Evolutionary conservation across 1,139 yeast species (phyloP), one percentile per base, ranked within the genome.

Genomic region (Arxiozyma slooffiae): DNA sequence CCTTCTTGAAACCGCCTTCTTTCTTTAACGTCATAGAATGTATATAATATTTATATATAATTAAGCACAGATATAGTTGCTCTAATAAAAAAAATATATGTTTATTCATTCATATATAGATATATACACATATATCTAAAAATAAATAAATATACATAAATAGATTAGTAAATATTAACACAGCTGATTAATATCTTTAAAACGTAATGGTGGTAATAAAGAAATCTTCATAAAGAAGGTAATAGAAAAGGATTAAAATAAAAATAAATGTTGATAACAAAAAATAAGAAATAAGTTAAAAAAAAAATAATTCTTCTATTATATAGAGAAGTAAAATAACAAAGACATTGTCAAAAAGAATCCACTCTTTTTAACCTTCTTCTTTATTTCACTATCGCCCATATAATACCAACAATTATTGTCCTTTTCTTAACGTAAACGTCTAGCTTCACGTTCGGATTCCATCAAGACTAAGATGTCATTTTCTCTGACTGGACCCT

Each of bases 401-500:
- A 30, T 30, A 30, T 30, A 30, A 30, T 11, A 30, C 36, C 36
- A 30, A 30, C 36, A 30, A 30, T 30, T 26, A 17, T 18, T 16
- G 6, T 17, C 14, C 14, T 42, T 42, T 42, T 45, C 55, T 72
- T 76, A 77, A 74, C 81, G 77, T 69, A 77, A 71, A 73, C 81
- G 77, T 66, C 75, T 70, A 60, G 97, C 98, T 82, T 92, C 97
- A 84, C 97, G 92, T 82, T 92, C 97, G 68, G 97, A 92, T 81
- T 92, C 97, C 96, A 92, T 92, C 76, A 92, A 83, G 76, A 96
- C 92, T 76, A 92, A 85, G 78, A 92, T 88, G 77, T 92, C 98
- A 79, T 90, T 88, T 79, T 90, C 97, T 80, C 97, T 88, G 75
- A 90, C 97, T 76, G 98, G 97, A 71, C 98, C 98, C 67, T 84